Base-by-base conservation (phyloP, 176 grass and related monocot genomes). In the Bothriochloa decipiens region DNA sequence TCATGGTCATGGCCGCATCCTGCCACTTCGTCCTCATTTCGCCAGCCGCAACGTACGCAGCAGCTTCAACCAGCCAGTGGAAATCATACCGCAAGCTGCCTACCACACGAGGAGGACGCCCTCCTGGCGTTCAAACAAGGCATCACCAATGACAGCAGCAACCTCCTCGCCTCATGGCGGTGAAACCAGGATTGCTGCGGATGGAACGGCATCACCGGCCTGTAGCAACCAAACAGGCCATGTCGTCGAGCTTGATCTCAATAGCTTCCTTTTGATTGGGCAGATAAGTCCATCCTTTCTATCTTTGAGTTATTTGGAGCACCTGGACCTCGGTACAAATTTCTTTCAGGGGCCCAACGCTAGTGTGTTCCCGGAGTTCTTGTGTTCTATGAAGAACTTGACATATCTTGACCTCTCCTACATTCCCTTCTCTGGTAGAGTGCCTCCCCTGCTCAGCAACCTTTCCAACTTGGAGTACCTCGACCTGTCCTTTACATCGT, bases 251-350 rank as follows among this genome's bases (percentile, higher is more conserved):
- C 72, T 88, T 26, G 37, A 58, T 8, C 62, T 69, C 7, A 67
- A 36, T 58, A 32, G 65, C 16, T 32, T 16, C 32, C 28, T 29
- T 37, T 46, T 92, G 13, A 29, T 0, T 0, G 90, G 86, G 14
- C 11, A 91, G 65, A 88, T 91, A 77, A 73, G 67, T 68, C 20
- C 57, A 0, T 66, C 86, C 7, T 32, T 91, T 50, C 65, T 88
- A 1, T 65, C 68, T 40, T 71, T 91, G 7, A 53, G 70, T 40
- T 35, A 82, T 37, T 65, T 88, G 2, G 53, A 28, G 46, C 49
- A 86, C 39, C 88, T 90, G 7, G 28, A 83, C 25, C 37, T 90
- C 20, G 37, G 32, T 4, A 0, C 6, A 16, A 67, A 67, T 16
- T 8, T 8, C 12, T 33, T 89, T 0, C 4, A 7, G 11, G 69